Conservation (phyloP, 805 yeast genomes). For the Wickerhamomyces kurtzmanii region DNA sequence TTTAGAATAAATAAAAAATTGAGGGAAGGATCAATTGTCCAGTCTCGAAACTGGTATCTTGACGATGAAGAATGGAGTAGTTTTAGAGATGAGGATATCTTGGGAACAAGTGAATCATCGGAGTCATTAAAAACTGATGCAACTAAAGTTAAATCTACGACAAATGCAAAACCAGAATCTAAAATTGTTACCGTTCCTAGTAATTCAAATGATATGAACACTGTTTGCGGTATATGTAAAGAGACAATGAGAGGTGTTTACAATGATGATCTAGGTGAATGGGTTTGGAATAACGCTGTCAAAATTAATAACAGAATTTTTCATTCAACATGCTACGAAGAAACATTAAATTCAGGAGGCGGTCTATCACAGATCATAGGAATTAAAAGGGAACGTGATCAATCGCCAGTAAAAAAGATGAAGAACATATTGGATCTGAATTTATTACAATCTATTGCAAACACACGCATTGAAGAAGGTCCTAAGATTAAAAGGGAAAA, state of each 20-base stretch:
- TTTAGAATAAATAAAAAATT: slow-evolving; percentile 80
- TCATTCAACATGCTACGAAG: slow-evolving; percentile 64
- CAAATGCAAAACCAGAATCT: slow-evolving; percentile 22
- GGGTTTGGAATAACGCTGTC: slow-evolving; percentile 72
- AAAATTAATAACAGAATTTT: slow-evolving; percentile 38
- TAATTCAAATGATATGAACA: slow-evolving; percentile 44
- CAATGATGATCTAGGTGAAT: slow-evolving; percentile 67
- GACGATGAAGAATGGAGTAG: slow-evolving; percentile 63
- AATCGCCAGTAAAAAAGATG: background rate
- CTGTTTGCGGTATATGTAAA: slow-evolving; percentile 61
- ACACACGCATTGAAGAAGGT: too few species aligned
- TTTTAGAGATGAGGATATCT: slow-evolving; percentile 59
- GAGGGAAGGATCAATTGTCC: slow-evolving; percentile 41
- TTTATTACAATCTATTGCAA: background rate
- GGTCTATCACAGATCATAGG: background rate
- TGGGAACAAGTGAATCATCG: slow-evolving; percentile 22
- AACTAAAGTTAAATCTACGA: slow-evolving; percentile 6
- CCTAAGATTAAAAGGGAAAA: too few species aligned
- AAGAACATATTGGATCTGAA: background rate
- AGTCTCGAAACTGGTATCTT: slow-evolving; percentile 77
- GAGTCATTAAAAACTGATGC: slow-evolving; percentile 6
- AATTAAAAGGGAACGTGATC: slow-evolving; percentile 1
- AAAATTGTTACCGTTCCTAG: slow-evolving; percentile 59
- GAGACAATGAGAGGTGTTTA: slow-evolving; percentile 56
- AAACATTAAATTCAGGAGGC: slow-evolving; percentile 24